These are phyloP conservation scores for Cercophora samala DNA, from an alignment of 495 filamentous ascomycete species.

Conservation along the genomic window DNA sequence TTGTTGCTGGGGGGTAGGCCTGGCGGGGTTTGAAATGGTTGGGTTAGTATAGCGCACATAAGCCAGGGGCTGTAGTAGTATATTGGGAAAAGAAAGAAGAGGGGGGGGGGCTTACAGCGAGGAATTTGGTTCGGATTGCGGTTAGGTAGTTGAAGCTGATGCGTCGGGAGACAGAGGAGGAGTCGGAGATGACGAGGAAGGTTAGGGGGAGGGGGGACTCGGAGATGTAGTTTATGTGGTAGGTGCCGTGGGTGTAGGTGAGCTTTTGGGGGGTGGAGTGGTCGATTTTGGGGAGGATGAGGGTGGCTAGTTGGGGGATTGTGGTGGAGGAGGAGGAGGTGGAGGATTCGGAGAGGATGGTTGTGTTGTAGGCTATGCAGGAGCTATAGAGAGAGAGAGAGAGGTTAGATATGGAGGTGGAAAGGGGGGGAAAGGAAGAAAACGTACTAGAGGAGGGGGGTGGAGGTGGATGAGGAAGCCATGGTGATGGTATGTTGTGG, in stretches of 20 bases:
- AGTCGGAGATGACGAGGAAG: constrained; percentile 76
- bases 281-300: constrained; percentile 92
- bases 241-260: constrained; percentile 84
- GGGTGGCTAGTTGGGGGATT: constrained; percentile 80
- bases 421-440: not conserved
- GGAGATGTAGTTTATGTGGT: constrained; percentile 95
- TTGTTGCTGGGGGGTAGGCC: constrained; percentile 56
- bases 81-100: too few relatives aligned
- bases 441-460: constrained; percentile 76
- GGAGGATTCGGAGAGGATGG: constrained; percentile 89
- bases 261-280: constrained; percentile 80
- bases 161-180: constrained; percentile 69
- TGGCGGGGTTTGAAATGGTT: too few relatives aligned
- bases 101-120: constrained; percentile 41
- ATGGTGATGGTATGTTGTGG: constrained; percentile 39
- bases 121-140: constrained; percentile 85
- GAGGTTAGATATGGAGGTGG: constrained; percentile 25
- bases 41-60: too few relatives aligned
- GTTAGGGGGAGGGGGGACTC: constrained; percentile 71
- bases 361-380: constrained; percentile 85
- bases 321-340: constrained; percentile 70
- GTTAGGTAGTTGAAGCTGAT: constrained; percentile 91
- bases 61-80: too few relatives aligned
- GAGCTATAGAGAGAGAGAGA: constrained; percentile 53
- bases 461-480: constrained; percentile 78